Percentiles rank a stretch among this genome's conserved stretches.
Evolutionary conservation across 1,284 basidiomycete species (phyloP).

Genomic region (Farysia itapuensis): DNA sequence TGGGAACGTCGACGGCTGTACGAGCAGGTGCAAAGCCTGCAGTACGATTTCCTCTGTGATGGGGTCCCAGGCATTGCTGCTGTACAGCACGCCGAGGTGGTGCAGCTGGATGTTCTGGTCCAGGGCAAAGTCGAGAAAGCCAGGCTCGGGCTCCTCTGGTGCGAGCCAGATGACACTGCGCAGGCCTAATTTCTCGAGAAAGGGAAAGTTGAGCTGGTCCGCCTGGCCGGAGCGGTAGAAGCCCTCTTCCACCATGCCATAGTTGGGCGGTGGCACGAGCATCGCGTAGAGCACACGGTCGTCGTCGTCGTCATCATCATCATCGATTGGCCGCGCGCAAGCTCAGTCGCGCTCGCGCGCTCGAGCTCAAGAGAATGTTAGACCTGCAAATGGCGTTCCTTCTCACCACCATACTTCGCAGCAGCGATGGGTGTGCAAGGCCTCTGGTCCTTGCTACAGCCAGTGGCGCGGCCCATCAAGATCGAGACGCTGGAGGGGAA

Average conservation of each 20-base stretch:
- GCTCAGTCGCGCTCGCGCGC: no score
- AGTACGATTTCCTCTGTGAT: constrained; percentile 65
- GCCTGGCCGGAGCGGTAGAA: constrained; percentile 65
- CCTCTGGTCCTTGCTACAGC: constrained; percentile 59
- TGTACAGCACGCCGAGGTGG: constrained; percentile 62
- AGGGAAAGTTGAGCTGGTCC: constrained; percentile 65
- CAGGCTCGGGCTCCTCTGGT: constrained; percentile 64
- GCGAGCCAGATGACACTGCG: constrained; percentile 65
- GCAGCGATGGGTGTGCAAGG: constrained; percentile 57
- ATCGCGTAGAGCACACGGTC: no score
- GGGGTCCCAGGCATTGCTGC: constrained; percentile 61
- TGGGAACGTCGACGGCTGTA: constrained; percentile 63
- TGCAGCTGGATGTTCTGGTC: constrained; percentile 59
- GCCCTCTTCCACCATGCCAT: constrained; percentile 65
- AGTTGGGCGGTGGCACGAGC: constrained; percentile 64
- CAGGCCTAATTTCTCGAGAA: constrained; percentile 64
- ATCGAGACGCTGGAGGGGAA: constrained; percentile 59
- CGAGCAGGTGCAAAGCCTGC: constrained; percentile 63
- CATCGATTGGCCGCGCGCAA: no score
- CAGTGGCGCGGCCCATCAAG: constrained; percentile 58
- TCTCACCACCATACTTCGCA: no score
- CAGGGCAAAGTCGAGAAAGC: constrained; percentile 58
- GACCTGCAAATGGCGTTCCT: no score
- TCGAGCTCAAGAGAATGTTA: no score
- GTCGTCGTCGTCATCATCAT: no score